Evolutionary conservation across 108 stramenopile species (phyloP).

Genomic region (Discostella pseudostelligera): DNA sequence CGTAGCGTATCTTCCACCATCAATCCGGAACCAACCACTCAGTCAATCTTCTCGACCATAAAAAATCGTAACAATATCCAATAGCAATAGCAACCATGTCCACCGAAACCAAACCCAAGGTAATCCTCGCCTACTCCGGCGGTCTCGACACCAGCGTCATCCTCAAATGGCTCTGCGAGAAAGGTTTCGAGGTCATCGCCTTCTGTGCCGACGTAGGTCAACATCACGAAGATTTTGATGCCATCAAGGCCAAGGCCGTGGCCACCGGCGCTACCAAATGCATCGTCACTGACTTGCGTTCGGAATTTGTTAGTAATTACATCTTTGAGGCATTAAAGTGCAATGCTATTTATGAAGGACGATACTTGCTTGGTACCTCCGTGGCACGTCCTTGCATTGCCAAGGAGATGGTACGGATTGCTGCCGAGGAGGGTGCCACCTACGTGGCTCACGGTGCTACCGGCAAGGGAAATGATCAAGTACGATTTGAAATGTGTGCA

Average conservation of each 20-base stretch:
- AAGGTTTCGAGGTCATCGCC: conserved; percentile 97
- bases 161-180: conserved; percentile 97
- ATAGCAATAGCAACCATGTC: conserved; percentile 16
- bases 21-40: not conserved
- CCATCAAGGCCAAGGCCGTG: conserved; percentile 88
- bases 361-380: conserved; percentile 93
- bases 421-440: conserved; percentile 85
- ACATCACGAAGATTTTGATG: conserved; percentile 83
- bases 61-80: not conserved
- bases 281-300: conserved; percentile 91
- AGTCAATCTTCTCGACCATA: not conserved
- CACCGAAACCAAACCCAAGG: conserved; percentile 77
- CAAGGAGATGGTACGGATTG: conserved; percentile 98
- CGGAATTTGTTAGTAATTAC: conserved; percentile 95
- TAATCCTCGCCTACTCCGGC: conserved; percentile 94
- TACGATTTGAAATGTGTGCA: conserved; percentile 99
- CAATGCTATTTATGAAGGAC: conserved; percentile 94
- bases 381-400: conserved; percentile 98
- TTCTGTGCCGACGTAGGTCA: conserved; percentile 96
- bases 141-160: conserved; percentile 98
- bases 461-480: conserved; percentile 99
- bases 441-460: conserved; percentile 98
- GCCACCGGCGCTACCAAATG: conserved; percentile 85
- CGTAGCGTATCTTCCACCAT: too few species aligned
- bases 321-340: conserved; percentile 94